Conservation (phyloP, 768 basidiomycete species). For the Trametes gibbosa region DNA sequence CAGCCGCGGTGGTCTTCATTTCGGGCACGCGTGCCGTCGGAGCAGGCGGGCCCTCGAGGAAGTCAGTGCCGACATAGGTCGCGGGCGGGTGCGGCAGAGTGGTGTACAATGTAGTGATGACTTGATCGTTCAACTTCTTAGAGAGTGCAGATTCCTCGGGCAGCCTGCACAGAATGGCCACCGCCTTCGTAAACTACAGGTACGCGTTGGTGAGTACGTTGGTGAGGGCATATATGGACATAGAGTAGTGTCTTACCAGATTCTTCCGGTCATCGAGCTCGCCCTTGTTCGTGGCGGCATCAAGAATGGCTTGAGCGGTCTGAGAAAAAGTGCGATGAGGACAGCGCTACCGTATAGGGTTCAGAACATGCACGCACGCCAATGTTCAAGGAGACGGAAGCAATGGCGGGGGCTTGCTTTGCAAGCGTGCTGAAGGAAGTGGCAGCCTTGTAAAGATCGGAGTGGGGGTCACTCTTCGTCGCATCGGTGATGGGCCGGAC, state of each 20-base stretch:
- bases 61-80: conserved; percentile 61
- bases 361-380: conserved; percentile 10
- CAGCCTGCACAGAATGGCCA: conserved; percentile 60
- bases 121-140: conserved; percentile 33
- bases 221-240: neutral
- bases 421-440: conserved; percentile 8
- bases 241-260: conserved; percentile 44
- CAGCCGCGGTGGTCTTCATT: neutral
- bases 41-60: conserved; percentile 31
- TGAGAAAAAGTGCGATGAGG: neutral
- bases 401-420: conserved; percentile 13
- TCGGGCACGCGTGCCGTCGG: conserved; percentile 1
- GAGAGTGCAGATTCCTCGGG: conserved; percentile 49
- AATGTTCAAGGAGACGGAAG: conserved; percentile 15
- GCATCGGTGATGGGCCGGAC: conserved; percentile 23
- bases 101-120: conserved; percentile 61
- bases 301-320: conserved; percentile 43
- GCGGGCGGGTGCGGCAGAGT: conserved; percentile 79
- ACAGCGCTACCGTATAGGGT: neutral
- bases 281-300: conserved; percentile 54
- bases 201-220: conserved; percentile 7
- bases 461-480: conserved; percentile 32
- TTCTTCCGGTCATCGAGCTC: conserved; percentile 77
- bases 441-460: conserved; percentile 34
- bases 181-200: conserved; percentile 64